Conservation (phyloP, 176 grass and related monocot genomes). For the Zoysia japonica region DNA sequence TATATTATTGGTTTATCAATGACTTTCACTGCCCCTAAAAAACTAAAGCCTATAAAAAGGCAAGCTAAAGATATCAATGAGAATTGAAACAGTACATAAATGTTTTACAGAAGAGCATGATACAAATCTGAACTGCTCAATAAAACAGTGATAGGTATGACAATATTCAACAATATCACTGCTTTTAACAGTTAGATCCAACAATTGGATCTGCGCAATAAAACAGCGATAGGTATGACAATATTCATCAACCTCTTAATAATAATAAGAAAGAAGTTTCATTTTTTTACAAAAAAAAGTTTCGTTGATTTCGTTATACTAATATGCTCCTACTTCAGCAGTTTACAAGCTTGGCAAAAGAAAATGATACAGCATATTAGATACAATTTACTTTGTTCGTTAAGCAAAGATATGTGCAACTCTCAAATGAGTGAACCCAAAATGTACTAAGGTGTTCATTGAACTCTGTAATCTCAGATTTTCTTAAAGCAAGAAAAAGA, state of each 20-base stretch:
- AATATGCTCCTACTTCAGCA: conserved; percentile 14
- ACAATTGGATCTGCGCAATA: too few relatives aligned
- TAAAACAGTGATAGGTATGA: too few relatives aligned
- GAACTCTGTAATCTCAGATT: neutral
- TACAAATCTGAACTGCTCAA: too few relatives aligned
- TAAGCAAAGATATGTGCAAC: neutral
- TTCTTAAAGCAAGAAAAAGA: conserved; percentile 11
- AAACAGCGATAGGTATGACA: too few relatives aligned
- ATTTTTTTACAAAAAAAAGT: neutral
- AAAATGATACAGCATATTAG: neutral
- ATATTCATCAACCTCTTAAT: neutral
- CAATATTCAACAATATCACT: too few relatives aligned
- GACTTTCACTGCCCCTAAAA: too few relatives aligned
- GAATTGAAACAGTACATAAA: too few relatives aligned
- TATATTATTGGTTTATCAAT: too few relatives aligned
- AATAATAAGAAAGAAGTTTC: neutral
- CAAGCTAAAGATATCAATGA: too few relatives aligned
- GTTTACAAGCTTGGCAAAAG: conserved; percentile 5
- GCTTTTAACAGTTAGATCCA: too few relatives aligned
- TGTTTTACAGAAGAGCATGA: too few relatives aligned
- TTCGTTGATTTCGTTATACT: neutral
- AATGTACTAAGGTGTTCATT: neutral
- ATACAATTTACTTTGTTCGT: neutral
- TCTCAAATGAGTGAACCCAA: neutral
- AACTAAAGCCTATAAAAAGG: too few relatives aligned